phyloP scores from a whole-genome alignment of 306 rosid species.

The Medicago lupulina region DNA sequence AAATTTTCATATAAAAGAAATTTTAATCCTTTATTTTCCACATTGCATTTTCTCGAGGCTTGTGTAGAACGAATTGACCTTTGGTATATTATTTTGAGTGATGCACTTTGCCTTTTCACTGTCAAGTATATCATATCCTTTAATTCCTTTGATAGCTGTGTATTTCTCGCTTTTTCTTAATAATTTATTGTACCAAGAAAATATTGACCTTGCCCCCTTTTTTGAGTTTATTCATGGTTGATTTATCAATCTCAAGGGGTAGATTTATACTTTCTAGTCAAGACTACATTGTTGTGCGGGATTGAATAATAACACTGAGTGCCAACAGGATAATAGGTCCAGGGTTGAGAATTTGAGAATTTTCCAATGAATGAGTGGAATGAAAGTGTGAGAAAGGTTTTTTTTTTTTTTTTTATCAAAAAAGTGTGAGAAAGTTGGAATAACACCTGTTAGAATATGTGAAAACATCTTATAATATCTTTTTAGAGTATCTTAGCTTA shows the following conservation, averaged over 20 bases:
- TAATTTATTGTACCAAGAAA: not conserved
- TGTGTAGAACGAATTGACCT: slow-evolving; percentile 25
- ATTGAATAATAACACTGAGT: not conserved
- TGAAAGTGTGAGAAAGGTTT: not conserved
- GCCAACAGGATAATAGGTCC: too few relatives aligned
- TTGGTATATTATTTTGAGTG: slow-evolving; percentile 11
- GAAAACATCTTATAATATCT: not conserved
- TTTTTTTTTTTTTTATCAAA: too few relatives aligned
- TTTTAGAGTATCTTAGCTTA: not conserved
- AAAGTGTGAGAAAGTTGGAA: not conserved
- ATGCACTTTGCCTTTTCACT: slow-evolving; percentile 15
- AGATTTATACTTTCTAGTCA: slow-evolving; percentile 9
- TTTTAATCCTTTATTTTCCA: slow-evolving; percentile 19
- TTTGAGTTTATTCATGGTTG: slow-evolving; percentile 2
- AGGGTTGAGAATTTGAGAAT: not conserved
- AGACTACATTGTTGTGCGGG: not conserved
- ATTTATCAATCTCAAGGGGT: slow-evolving; percentile 23
- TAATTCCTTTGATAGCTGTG: not conserved
- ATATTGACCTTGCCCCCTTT: not conserved
- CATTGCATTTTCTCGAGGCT: slow-evolving; percentile 16
- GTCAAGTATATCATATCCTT: slow-evolving; percentile 17
- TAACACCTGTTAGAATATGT: not conserved
- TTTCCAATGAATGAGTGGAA: not conserved
- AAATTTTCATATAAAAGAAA: slow-evolving; percentile 11
- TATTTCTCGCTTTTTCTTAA: not conserved